Percentiles rank a stretch among this genome's conserved stretches.
Conservation (phyloP, 1,139 yeast species). For the Yamadazyma dendronema region DNA sequence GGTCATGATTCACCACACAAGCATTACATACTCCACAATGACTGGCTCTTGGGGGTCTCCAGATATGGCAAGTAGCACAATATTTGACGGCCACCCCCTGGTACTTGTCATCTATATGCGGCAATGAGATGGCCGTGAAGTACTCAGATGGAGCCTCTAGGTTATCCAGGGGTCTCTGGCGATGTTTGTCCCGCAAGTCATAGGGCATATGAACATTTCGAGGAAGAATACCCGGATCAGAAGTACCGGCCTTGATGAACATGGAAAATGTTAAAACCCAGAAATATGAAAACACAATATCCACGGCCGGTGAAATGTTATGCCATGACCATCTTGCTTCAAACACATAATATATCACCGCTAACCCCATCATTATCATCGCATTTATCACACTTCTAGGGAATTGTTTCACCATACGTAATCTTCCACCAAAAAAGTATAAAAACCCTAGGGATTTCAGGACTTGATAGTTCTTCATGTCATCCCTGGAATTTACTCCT, state of each 20-base stretch:
- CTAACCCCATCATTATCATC: conserved; percentile 40
- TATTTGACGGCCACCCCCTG: conserved; percentile 42
- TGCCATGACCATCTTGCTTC: conserved; percentile 60
- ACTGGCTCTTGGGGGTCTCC: conserved; percentile 46
- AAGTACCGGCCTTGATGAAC: conserved; percentile 53
- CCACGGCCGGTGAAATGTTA: conserved; percentile 54
- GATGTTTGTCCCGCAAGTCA: conserved; percentile 4
- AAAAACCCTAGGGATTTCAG: conserved; percentile 25
- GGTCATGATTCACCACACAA: conserved; percentile 45
- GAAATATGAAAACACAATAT: conserved; percentile 55
- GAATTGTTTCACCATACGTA: conserved; percentile 40
- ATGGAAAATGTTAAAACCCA: conserved; percentile 50
- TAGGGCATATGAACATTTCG: conserved; percentile 58
- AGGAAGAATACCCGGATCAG: conserved; percentile 77
- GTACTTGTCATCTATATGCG: conserved; percentile 30
- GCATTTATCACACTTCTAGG: conserved; percentile 38
- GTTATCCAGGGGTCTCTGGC: neutral
- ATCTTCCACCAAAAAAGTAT: conserved; percentile 68
- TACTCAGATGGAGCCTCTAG: conserved; percentile 56
- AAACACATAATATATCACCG: conserved; percentile 44
- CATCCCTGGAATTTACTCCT: conserved; percentile 1
- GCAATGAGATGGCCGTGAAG: conserved; percentile 54
- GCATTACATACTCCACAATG: conserved; percentile 45
- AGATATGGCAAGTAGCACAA: conserved; percentile 47
- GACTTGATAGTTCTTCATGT: conserved; percentile 34